A percentile compares a stretch with the other conserved stretches of the same genome.
These are phyloP conservation scores for Vicia villosa DNA, from an alignment of 306 rosid species.

Conservation along the genomic window DNA sequence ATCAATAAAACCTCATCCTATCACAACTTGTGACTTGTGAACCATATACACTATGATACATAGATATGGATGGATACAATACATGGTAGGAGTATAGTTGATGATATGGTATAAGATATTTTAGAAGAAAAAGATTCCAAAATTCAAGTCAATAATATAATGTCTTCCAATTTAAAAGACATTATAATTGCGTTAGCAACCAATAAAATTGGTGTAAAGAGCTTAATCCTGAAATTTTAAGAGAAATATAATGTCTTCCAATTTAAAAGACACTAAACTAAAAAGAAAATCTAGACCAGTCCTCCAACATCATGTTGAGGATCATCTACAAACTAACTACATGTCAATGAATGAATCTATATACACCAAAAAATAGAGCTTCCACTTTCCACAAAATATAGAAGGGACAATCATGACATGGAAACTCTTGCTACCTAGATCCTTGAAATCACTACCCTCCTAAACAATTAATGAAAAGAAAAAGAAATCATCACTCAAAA, in stretches of 20 bases:
- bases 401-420: conserved; percentile 37
- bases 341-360: conserved; percentile 54
- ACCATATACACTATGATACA: no score
- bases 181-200: no score
- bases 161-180: background rate
- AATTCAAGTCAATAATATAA: no score
- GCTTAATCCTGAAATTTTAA: background rate
- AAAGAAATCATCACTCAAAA: conserved; percentile 41
- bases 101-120: no score
- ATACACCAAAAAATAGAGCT: conserved; percentile 71
- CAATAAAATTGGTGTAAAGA: background rate
- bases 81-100: no score
- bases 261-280: background rate
- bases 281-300: background rate
- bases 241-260: background rate
- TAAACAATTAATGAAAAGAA: conserved; percentile 40
- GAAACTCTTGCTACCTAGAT: conserved; percentile 39
- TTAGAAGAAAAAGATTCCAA: no score
- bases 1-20: no score
- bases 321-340: conserved; percentile 37
- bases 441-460: conserved; percentile 41
- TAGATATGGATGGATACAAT: no score
- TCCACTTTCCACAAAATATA: conserved; percentile 38
- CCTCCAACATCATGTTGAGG: conserved; percentile 27
- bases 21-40: no score